Evolutionary conservation across 2,329 filamentous ascomycete species (phyloP).

Genomic region (Emmonsiellopsis sp.): DNA sequence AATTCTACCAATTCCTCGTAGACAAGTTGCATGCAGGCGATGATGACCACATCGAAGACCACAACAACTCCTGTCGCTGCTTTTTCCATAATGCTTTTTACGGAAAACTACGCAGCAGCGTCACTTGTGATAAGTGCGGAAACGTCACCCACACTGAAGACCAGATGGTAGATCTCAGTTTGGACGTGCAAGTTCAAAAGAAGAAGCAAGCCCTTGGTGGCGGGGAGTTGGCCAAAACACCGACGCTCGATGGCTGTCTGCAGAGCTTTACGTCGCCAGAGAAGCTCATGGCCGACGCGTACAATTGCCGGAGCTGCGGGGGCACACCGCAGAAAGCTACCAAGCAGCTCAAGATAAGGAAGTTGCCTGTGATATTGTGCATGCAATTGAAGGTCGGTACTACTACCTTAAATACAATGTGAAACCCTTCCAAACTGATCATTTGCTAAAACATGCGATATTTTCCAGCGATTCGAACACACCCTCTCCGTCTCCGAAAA

Average conservation of each 20-base stretch:
- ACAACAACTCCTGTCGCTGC: constrained; percentile 58
- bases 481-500: constrained; percentile 69
- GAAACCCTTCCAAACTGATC: background rate
- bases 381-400: constrained; percentile 76
- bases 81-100: constrained; percentile 93
- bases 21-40: constrained; percentile 77
- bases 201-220: constrained; percentile 38
- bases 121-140: constrained; percentile 80
- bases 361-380: constrained; percentile 77
- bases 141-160: constrained; percentile 76
- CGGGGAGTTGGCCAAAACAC: constrained; percentile 27
- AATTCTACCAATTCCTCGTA: constrained; percentile 92
- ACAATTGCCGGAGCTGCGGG: constrained; percentile 74
- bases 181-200: constrained; percentile 77
- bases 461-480: constrained; percentile 60
- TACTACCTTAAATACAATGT: background rate
- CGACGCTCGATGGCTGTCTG: constrained; percentile 60
- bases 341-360: constrained; percentile 75
- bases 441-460: background rate
- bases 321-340: constrained; percentile 64
- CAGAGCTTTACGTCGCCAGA: constrained; percentile 83
- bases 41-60: constrained; percentile 60
- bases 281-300: constrained; percentile 64
- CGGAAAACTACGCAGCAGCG: constrained; percentile 80
- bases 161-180: constrained; percentile 80